Conservation (phyloP, 495 filamentous ascomycete genomes). For the Neurospora cerealis region DNA sequence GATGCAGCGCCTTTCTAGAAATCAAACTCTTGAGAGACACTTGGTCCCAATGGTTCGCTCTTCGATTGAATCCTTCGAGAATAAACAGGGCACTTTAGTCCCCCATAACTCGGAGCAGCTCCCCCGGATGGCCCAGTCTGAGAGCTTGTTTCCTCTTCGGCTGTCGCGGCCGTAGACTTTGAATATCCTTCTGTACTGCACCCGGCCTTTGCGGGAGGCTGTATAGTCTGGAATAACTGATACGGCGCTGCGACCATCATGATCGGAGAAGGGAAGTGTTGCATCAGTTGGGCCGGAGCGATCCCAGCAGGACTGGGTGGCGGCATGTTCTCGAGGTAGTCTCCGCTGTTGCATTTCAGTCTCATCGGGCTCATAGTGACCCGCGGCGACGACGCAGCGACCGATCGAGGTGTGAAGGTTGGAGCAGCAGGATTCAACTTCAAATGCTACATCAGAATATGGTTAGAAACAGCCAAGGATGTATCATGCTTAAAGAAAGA, state of each 20-base stretch:
- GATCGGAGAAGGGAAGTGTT: slow-evolving; percentile 12
- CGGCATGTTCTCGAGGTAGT: background rate
- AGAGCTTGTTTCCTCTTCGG: background rate
- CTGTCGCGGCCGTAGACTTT: background rate
- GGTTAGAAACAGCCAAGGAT: slow-evolving; percentile 33
- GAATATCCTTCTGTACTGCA: background rate
- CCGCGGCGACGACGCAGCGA: slow-evolving; percentile 1
- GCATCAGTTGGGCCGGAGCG: background rate
- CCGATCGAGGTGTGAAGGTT: slow-evolving; percentile 41
- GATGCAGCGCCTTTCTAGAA: background rate
- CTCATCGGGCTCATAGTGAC: slow-evolving; percentile 4
- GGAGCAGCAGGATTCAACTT: slow-evolving; percentile 45
- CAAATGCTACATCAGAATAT: slow-evolving; percentile 31
- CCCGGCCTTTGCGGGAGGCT: background rate
- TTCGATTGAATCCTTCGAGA: slow-evolving; percentile 24
- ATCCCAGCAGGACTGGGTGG: slow-evolving; percentile 2
- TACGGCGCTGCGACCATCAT: slow-evolving; percentile 12
- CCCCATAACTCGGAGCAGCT: background rate
- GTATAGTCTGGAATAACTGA: slow-evolving; percentile 4
- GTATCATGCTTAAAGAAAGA: slow-evolving; percentile 20
- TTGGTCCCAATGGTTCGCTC: slow-evolving; percentile 18
- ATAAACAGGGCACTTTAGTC: slow-evolving; percentile 17
- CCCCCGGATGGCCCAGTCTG: background rate
- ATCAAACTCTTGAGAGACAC: background rate
- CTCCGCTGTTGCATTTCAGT: slow-evolving; percentile 2